Conservation (phyloP, 768 basidiomycete genomes). For the Crucibulum laeve region DNA sequence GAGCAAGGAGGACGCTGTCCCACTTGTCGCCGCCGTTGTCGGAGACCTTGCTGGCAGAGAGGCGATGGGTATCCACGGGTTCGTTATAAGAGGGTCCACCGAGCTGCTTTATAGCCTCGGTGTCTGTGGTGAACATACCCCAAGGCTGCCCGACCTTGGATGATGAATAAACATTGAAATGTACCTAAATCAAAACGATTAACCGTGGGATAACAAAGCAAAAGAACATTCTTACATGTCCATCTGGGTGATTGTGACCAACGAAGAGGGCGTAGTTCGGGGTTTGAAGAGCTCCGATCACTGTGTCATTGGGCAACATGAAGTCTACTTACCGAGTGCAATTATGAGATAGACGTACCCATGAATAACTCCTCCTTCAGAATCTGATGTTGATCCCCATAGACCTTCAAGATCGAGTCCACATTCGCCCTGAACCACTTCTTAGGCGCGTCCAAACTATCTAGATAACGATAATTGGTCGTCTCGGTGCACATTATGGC, state of each 20-base stretch:
- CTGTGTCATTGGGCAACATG: conserved; percentile 5
- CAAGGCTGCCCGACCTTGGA: conserved; percentile 55
- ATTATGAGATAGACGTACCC: conserved; percentile 15
- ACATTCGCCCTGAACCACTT: conserved; percentile 59
- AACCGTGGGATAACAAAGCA: background rate
- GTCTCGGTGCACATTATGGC: conserved; percentile 57
- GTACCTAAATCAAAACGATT: conserved; percentile 30
- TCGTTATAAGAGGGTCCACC: conserved; percentile 48
- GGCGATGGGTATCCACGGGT: conserved; percentile 22
- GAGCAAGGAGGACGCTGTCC: conserved; percentile 61
- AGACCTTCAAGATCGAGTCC: conserved; percentile 45
- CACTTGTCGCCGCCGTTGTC: conserved; percentile 26
- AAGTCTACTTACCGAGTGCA: background rate
- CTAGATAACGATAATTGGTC: conserved; percentile 52
- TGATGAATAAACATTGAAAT: conserved; percentile 66
- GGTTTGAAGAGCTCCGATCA: conserved; percentile 57
- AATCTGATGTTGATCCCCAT: conserved; percentile 31
- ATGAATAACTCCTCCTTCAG: conserved; percentile 43
- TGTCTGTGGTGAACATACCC: conserved; percentile 69
- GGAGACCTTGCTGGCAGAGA: conserved; percentile 54
- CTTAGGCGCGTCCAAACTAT: conserved; percentile 46
- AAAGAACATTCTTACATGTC: conserved; percentile 24
- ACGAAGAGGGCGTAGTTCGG: conserved; percentile 58
- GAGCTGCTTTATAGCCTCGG: conserved; percentile 32
- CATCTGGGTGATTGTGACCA: conserved; percentile 33